phyloP scores from a whole-genome alignment of 768 basidiomycete genomes.

The Amanita brunnescens region DNA sequence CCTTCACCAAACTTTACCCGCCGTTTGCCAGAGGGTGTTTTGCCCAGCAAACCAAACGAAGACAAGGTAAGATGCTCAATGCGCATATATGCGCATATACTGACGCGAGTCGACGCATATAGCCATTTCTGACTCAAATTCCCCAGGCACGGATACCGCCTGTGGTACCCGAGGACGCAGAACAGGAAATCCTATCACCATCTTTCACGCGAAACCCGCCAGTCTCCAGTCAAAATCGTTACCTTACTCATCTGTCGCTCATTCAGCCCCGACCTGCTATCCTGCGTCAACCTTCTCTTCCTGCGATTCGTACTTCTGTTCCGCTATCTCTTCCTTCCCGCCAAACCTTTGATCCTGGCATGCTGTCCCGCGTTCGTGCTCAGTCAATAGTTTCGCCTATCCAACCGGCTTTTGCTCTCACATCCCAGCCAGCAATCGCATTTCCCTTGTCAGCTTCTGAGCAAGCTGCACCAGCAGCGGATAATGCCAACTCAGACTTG shows the following conservation, averaged over 20 bases:
- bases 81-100: constrained; percentile 3
- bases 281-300: constrained; percentile 6
- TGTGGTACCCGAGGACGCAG: background rate
- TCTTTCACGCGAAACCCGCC: background rate
- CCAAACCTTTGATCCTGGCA: background rate
- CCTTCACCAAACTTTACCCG: constrained; percentile 4
- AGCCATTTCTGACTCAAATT: background rate
- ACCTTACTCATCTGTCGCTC: background rate
- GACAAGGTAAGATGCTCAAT: background rate
- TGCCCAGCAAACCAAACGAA: background rate
- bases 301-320: background rate
- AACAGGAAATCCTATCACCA: background rate
- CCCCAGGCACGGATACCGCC: background rate
- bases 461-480: background rate
- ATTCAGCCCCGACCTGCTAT: background rate
- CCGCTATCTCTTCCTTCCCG: background rate
- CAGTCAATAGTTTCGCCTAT: background rate
- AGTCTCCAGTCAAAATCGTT: background rate
- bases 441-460: background rate
- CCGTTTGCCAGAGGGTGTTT: background rate
- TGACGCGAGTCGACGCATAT: background rate
- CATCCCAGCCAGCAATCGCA: background rate
- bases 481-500: background rate
- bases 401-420: background rate
- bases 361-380: background rate